phyloP scores from a whole-genome alignment of 179 eudicot species.

The Patellifolia procumbens region DNA sequence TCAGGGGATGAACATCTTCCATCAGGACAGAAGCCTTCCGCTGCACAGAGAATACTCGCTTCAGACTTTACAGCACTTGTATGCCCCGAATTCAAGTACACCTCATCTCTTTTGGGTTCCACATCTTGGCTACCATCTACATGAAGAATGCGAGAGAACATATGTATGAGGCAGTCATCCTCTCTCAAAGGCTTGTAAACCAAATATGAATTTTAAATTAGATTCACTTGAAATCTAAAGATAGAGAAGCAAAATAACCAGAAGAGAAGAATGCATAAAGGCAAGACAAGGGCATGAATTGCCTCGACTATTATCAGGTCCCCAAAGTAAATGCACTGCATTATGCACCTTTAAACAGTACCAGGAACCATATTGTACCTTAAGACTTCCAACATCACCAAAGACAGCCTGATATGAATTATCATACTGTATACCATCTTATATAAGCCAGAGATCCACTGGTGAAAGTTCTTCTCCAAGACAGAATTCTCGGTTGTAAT shows the following conservation, averaged over 20 bases:
- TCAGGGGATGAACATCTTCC: conserved; percentile 10
- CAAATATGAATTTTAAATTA: conserved; percentile 15
- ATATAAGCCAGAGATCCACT: not conserved
- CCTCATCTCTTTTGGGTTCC: conserved; percentile 33
- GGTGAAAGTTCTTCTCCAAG: not conserved
- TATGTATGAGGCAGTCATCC: conserved; percentile 32
- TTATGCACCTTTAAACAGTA: not conserved
- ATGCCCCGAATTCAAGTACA: conserved; percentile 26
- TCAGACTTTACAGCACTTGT: conserved; percentile 32
- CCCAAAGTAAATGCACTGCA: not conserved
- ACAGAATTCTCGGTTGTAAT: not conserved
- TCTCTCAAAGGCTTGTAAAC: conserved; percentile 21
- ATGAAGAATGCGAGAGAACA: conserved; percentile 33
- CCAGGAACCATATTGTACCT: not conserved
- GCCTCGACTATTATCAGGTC: not conserved
- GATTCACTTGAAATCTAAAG: conserved; percentile 10
- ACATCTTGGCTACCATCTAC: conserved; percentile 48
- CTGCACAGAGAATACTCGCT: conserved; percentile 26
- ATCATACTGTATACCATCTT: not conserved
- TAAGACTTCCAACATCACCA: not conserved
- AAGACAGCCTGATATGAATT: not conserved
- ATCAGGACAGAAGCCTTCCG: conserved; percentile 19
- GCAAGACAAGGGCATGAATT: not conserved
- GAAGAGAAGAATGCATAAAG: not conserved
- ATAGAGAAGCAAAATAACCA: not conserved